Evolutionary conservation across 768 basidiomycete genomes (phyloP).

Genomic region (Astraeus odoratus): DNA sequence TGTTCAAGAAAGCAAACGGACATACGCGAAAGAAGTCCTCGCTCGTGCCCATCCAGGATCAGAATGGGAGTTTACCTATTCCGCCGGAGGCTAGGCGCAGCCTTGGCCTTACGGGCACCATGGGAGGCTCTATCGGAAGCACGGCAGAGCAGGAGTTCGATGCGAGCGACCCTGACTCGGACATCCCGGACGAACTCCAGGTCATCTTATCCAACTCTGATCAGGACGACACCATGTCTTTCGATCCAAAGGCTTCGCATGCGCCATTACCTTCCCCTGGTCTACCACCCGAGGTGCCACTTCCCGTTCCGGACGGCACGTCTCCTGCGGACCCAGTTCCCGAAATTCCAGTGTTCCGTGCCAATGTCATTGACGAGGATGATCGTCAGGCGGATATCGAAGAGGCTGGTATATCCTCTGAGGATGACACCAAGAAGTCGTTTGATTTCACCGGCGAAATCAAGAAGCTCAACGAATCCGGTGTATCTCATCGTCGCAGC

Average conservation of each 20-base stretch:
- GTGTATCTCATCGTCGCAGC: constrained; percentile 60
- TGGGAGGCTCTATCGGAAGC: constrained; percentile 53
- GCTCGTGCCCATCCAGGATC: constrained; percentile 13
- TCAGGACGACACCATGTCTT: constrained; percentile 36
- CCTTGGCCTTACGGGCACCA: constrained; percentile 61
- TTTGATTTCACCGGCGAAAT: constrained; percentile 85
- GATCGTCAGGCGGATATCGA: constrained; percentile 35
- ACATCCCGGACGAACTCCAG: constrained; percentile 76
- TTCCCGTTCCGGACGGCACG: constrained; percentile 23
- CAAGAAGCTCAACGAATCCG: constrained; percentile 60
- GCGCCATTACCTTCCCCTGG: constrained; percentile 30
- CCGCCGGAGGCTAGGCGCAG: constrained; percentile 45
- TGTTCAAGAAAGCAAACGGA: constrained; percentile 27
- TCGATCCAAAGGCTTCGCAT: constrained; percentile 5
- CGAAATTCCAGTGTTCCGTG: constrained; percentile 35
- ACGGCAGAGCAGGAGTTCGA: constrained; percentile 41
- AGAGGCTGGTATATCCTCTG: constrained; percentile 37
- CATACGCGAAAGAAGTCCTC: constrained; percentile 21
- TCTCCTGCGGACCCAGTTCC: constrained; percentile 11
- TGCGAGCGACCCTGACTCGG: constrained; percentile 61
- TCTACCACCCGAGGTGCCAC: constrained; percentile 35
- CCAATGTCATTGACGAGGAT: constrained; percentile 40
- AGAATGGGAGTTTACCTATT: constrained; percentile 31
- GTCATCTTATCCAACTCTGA: constrained; percentile 45
- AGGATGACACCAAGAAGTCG: constrained; percentile 67